Conservation (phyloP, 257 asterid genomes). For the Lycium barbarum region DNA sequence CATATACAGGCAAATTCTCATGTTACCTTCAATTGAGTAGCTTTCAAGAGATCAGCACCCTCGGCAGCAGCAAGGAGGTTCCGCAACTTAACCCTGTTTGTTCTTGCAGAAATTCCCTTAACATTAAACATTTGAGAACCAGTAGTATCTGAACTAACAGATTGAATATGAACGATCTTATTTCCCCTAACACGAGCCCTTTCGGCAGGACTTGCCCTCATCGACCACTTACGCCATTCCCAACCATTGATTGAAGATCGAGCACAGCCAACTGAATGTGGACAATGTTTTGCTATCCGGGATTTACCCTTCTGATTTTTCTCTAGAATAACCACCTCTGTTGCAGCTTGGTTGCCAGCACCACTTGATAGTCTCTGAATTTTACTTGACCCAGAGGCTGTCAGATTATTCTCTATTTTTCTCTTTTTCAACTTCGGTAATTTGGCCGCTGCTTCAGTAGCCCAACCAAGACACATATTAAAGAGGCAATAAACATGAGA, state of each 20-base stretch:
- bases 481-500: slow-evolving; percentile 25
- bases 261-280: slow-evolving; percentile 92
- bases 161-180: slow-evolving; percentile 44
- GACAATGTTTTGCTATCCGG: slow-evolving; percentile 50
- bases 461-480: slow-evolving; percentile 24
- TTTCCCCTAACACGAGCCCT: slow-evolving; percentile 77
- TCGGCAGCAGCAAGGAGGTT: slow-evolving; percentile 98
- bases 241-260: slow-evolving; percentile 88
- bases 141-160: slow-evolving; percentile 49
- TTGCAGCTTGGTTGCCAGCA: slow-evolving; percentile 48
- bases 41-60: slow-evolving; percentile 97
- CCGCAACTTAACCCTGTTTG: slow-evolving; percentile 91
- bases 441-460: slow-evolving; percentile 55
- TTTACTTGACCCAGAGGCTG: slow-evolving; percentile 52
- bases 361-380: slow-evolving; percentile 57
- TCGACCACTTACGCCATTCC: slow-evolving; percentile 99
- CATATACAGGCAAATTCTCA: slow-evolving; percentile 28
- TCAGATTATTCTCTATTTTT: slow-evolving; percentile 52
- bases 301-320: slow-evolving; percentile 51
- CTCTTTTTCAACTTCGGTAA: slow-evolving; percentile 60
- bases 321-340: slow-evolving; percentile 41
- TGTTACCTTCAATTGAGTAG: slow-evolving; percentile 91
- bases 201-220: slow-evolving; percentile 76
- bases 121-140: slow-evolving; percentile 58
- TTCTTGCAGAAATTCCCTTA: slow-evolving; percentile 95